phyloP scores from a whole-genome alignment of 2,329 filamentous ascomycete species.

The Aspergillus quadricinctus region DNA sequence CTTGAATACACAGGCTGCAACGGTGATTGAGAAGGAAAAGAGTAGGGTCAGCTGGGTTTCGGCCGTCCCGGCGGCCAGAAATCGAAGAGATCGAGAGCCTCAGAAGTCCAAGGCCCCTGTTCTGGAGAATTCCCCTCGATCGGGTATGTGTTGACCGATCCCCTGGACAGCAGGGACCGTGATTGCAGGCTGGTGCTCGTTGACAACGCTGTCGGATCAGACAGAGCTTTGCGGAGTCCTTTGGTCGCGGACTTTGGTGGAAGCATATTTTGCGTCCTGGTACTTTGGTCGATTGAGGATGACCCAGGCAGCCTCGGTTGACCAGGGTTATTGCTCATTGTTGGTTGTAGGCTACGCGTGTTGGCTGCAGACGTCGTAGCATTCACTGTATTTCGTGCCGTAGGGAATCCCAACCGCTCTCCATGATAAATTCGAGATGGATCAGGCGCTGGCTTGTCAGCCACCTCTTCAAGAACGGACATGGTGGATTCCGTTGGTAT shows the following conservation, averaged over 20 bases:
- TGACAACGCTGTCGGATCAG: slow-evolving; percentile 30
- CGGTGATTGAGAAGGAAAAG: neutral
- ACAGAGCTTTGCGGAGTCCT: slow-evolving; percentile 30
- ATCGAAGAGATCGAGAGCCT: slow-evolving; percentile 41
- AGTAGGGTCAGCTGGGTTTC: slow-evolving; percentile 23
- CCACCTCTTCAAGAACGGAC: slow-evolving; percentile 24
- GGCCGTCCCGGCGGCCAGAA: slow-evolving; percentile 39
- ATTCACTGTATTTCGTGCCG: neutral
- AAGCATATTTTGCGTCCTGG: neutral
- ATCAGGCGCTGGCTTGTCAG: slow-evolving; percentile 5
- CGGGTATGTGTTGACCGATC: slow-evolving; percentile 11
- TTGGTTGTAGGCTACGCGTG: neutral
- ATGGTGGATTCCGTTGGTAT: slow-evolving; percentile 26
- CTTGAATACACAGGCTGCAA: neutral
- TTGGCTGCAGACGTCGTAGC: neutral
- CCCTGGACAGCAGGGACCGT: slow-evolving; percentile 14
- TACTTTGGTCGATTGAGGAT: neutral
- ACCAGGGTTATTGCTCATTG: neutral
- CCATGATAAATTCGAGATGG: neutral
- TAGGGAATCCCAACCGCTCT: neutral
- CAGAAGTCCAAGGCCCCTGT: slow-evolving; percentile 39
- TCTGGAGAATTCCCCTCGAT: slow-evolving; percentile 20
- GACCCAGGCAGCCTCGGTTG: neutral
- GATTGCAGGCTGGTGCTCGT: slow-evolving; percentile 11
- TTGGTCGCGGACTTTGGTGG: slow-evolving; percentile 5